Conservation (phyloP, 2,329 filamentous ascomycete species). For the Colletotrichum lupini region DNA sequence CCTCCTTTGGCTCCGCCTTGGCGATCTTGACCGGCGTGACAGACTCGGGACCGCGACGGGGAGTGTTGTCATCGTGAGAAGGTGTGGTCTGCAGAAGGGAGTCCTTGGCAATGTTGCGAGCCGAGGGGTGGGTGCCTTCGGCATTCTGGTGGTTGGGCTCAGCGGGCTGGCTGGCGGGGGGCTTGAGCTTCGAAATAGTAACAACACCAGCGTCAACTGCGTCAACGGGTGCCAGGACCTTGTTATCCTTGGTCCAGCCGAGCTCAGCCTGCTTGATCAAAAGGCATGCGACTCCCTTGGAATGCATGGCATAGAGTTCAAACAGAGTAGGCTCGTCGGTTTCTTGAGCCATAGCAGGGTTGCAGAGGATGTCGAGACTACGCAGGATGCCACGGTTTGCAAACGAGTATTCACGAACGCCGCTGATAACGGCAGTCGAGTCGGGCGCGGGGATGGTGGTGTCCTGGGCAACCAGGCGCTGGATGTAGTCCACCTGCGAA, state of each 20-base stretch:
- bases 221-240: constrained; percentile 82
- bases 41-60: constrained; percentile 46
- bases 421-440: constrained; percentile 96
- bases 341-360: constrained; percentile 71
- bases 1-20: constrained; percentile 60
- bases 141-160: constrained; percentile 54
- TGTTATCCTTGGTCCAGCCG: constrained; percentile 91
- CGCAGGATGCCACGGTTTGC: constrained; percentile 86
- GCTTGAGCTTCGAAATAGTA: constrained; percentile 76
- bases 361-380: constrained; percentile 88
- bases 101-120: constrained; percentile 49
- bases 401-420: constrained; percentile 94
- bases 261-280: constrained; percentile 89
- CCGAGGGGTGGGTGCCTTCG: constrained; percentile 43
- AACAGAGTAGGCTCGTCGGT: constrained; percentile 82
- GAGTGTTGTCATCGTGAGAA: constrained; percentile 43
- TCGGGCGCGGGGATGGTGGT: constrained; percentile 83
- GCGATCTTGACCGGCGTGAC: constrained; percentile 48
- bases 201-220: constrained; percentile 80
- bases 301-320: constrained; percentile 97
- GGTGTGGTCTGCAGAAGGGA: constrained; percentile 41
- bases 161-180: constrained; percentile 57
- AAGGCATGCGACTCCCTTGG: constrained; percentile 92
- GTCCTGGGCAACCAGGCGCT: constrained; percentile 79
- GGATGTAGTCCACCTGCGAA: constrained; percentile 89